A percentile compares a stretch with the other conserved stretches of the same genome.
phyloP scores from a whole-genome alignment of 129 eudicot species.

The Tagetes patula region DNA sequence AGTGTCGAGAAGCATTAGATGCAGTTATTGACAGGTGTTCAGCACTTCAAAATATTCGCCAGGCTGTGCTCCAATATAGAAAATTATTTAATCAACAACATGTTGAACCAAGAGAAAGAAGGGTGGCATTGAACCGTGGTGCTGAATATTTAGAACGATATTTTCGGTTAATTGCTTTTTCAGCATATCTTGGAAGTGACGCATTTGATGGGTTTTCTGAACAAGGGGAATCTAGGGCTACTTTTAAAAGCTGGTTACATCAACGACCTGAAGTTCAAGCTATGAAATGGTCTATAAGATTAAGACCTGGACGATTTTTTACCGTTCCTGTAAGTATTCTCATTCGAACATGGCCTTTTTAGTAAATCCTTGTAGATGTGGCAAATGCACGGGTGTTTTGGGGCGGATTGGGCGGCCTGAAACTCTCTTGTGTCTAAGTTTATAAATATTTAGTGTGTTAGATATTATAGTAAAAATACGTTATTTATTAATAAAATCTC shows the following conservation, averaged over 20 bases:
- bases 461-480: background rate
- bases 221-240: slow-evolving; percentile 64
- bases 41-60: slow-evolving; percentile 91
- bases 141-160: slow-evolving; percentile 98
- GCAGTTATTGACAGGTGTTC: slow-evolving; percentile 92
- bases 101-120: slow-evolving; percentile 89
- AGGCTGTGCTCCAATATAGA: slow-evolving; percentile 83
- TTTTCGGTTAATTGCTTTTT: slow-evolving; percentile 90
- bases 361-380: slow-evolving; percentile 17
- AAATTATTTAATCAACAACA: slow-evolving; percentile 78
- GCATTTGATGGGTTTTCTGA: slow-evolving; percentile 90
- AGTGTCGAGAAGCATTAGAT: slow-evolving; percentile 91
- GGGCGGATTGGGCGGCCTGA: background rate
- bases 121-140: slow-evolving; percentile 92
- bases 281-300: slow-evolving; percentile 96
- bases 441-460: background rate
- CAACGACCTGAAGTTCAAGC: slow-evolving; percentile 95
- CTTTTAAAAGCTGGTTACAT: slow-evolving; percentile 85
- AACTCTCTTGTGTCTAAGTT: background rate
- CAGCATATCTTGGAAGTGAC: slow-evolving; percentile 98
- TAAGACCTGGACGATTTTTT: slow-evolving; percentile 93
- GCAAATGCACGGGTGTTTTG: background rate
- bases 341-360: slow-evolving; percentile 13
- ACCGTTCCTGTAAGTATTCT: slow-evolving; percentile 70
- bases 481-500: background rate